A percentile compares a stretch with the other conserved stretches of the same genome.
Evolutionary conservation across 768 basidiomycete species (phyloP).

Genomic region (Xerocomellus intermedius): DNA sequence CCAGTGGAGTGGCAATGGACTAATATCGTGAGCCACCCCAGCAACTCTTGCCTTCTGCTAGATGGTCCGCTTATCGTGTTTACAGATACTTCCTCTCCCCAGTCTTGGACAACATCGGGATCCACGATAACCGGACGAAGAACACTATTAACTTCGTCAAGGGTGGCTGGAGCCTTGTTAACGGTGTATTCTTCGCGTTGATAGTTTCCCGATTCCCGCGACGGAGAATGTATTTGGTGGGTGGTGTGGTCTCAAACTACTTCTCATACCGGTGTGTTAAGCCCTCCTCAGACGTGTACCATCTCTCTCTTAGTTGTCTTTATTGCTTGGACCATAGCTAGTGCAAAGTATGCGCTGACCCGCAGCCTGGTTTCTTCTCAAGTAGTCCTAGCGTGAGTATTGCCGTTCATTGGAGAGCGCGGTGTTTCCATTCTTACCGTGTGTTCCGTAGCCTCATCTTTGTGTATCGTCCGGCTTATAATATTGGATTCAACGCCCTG

Average conservation of each 20-base stretch:
- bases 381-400: slow-evolving; percentile 11
- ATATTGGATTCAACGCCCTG: background rate
- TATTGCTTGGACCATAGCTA: slow-evolving; percentile 19
- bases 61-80: background rate
- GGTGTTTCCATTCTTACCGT: background rate
- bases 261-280: background rate
- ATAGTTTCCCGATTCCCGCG: slow-evolving; percentile 2
- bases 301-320: slow-evolving; percentile 16
- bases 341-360: slow-evolving; percentile 16
- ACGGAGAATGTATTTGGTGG: slow-evolving; percentile 11
- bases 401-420: background rate
- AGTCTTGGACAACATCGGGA: slow-evolving; percentile 6
- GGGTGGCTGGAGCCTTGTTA: background rate
- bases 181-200: background rate
- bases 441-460: background rate
- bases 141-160: slow-evolving; percentile 1
- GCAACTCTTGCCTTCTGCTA: background rate
- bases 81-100: slow-evolving; percentile 11
- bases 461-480: background rate
- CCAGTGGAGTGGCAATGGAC: slow-evolving; percentile 11
- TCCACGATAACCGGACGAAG: slow-evolving; percentile 15
- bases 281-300: slow-evolving; percentile 4
- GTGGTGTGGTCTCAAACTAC: background rate
- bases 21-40: slow-evolving; percentile 1
- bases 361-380: slow-evolving; percentile 3